Percentiles rank a stretch among this genome's conserved stretches.
Conservation (phyloP, 2,329 filamentous ascomycete species). For the Xylaria sp. region DNA sequence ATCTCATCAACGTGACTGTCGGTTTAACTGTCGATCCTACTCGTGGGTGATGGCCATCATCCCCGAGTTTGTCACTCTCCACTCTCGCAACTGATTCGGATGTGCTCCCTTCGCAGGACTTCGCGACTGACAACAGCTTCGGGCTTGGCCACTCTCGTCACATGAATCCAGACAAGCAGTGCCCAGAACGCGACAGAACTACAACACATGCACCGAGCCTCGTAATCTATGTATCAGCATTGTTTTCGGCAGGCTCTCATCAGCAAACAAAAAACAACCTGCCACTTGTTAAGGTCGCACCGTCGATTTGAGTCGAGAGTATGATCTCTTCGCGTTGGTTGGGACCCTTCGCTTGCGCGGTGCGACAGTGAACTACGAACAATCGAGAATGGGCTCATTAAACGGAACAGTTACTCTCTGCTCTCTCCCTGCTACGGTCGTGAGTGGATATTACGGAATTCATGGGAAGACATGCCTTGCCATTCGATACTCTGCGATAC, state of each 20-base stretch:
- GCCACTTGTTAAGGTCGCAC: constrained; percentile 6
- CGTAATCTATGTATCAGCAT: background rate
- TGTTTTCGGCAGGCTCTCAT: background rate
- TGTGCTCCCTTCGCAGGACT: background rate
- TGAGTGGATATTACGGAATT: too few relatives aligned
- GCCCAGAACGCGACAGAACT: background rate
- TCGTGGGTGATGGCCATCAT: background rate
- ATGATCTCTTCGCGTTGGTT: background rate
- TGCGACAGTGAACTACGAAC: constrained; percentile 4
- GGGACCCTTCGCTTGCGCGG: constrained; percentile 7
- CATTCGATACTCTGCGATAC: too few relatives aligned
- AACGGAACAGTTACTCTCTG: background rate
- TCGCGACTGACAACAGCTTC: background rate
- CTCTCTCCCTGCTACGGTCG: background rate
- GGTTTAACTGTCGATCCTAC: background rate
- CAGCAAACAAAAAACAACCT: background rate
- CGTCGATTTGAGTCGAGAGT: background rate
- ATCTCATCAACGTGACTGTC: background rate
- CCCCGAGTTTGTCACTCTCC: background rate
- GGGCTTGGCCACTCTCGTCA: background rate
- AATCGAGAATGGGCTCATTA: background rate
- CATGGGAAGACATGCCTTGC: too few relatives aligned
- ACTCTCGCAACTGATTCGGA: background rate
- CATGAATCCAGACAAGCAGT: background rate
- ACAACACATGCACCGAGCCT: constrained; percentile 2